These are phyloP conservation scores for Euphorbia schlechtendalii DNA, from an alignment of 441 rosid genomes.

Conservation along the genomic window DNA sequence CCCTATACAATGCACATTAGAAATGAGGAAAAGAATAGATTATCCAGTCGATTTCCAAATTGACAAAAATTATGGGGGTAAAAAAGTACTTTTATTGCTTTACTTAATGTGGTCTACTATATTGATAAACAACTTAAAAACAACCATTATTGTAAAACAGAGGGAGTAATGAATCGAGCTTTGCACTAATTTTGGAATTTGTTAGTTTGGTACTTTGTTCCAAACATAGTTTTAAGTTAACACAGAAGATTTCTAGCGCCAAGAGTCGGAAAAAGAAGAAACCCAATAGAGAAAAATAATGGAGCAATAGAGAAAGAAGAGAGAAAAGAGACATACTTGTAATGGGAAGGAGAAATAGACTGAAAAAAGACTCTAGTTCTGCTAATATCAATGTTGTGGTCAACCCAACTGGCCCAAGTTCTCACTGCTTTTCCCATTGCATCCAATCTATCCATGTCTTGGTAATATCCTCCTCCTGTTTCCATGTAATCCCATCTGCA, in stretches of 20 bases:
- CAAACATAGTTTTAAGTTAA: too few species aligned
- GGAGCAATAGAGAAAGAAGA: not conserved
- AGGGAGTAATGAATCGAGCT: not conserved
- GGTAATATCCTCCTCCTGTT: conserved; percentile 55
- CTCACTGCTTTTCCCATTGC: conserved; percentile 74
- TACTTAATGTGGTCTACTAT: too few species aligned
- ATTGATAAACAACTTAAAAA: too few species aligned
- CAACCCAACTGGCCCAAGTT: conserved; percentile 86
- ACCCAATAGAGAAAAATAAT: not conserved
- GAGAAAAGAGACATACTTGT: conserved; percentile 46
- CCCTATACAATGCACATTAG: too few species aligned
- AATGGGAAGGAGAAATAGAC: conserved; percentile 82
- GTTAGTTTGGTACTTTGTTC: too few species aligned
- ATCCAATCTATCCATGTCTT: conserved; percentile 73
- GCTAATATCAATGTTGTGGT: conserved; percentile 42
- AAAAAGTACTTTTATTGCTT: too few species aligned
- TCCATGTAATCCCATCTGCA: conserved; percentile 92
- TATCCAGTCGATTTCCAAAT: too few species aligned
- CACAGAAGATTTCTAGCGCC: too few species aligned
- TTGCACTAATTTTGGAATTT: not conserved
- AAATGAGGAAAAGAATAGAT: too few species aligned
- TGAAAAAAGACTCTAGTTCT: conserved; percentile 61
- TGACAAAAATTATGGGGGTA: too few species aligned
- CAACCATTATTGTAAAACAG: too few species aligned
- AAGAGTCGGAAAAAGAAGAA: not conserved